phyloP scores from a whole-genome alignment of 1,284 basidiomycete species.

The Singerocomus inundabilis region DNA sequence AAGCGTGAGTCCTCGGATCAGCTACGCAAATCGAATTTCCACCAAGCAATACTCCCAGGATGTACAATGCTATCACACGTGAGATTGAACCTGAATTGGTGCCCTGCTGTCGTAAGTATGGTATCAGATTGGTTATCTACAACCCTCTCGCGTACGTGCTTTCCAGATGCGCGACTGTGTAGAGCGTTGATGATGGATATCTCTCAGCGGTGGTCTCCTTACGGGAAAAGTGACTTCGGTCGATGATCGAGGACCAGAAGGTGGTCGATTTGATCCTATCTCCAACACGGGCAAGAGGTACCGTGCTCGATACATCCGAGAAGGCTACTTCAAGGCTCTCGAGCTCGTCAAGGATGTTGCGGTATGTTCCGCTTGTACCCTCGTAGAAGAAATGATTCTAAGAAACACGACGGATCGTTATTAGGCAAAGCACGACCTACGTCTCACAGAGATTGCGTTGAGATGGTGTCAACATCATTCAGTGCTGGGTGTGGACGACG shows the following conservation, averaged over 20 bases:
- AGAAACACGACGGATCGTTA: background rate
- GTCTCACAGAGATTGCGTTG: slow-evolving; percentile 46
- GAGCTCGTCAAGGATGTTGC: slow-evolving; percentile 40
- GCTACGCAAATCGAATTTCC: background rate
- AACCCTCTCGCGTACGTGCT: slow-evolving; percentile 35
- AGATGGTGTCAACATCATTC: slow-evolving; percentile 52
- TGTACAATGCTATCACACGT: slow-evolving; percentile 55
- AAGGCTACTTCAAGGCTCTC: slow-evolving; percentile 47
- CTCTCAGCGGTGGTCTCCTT: slow-evolving; percentile 14
- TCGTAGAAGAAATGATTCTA: background rate
- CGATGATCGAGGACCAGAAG: slow-evolving; percentile 28
- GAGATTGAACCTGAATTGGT: slow-evolving; percentile 54
- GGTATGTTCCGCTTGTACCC: slow-evolving; percentile 22
- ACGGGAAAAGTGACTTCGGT: slow-evolving; percentile 43
- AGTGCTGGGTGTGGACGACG: slow-evolving; percentile 39
- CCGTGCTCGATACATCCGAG: slow-evolving; percentile 44
- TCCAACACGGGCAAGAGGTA: slow-evolving; percentile 39
- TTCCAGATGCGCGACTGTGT: background rate
- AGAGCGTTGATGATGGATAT: background rate
- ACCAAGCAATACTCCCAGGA: slow-evolving; percentile 24
- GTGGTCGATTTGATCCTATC: slow-evolving; percentile 38
- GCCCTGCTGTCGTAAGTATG: slow-evolving; percentile 56
- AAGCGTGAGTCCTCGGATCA: slow-evolving; percentile 34
- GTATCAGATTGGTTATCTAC: slow-evolving; percentile 49
- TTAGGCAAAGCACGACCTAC: slow-evolving; percentile 40